Percentiles rank a stretch among this genome's conserved stretches.
Evolutionary conservation across 2,329 filamentous ascomycete species (phyloP).

Genomic region (Phoma sp.): DNA sequence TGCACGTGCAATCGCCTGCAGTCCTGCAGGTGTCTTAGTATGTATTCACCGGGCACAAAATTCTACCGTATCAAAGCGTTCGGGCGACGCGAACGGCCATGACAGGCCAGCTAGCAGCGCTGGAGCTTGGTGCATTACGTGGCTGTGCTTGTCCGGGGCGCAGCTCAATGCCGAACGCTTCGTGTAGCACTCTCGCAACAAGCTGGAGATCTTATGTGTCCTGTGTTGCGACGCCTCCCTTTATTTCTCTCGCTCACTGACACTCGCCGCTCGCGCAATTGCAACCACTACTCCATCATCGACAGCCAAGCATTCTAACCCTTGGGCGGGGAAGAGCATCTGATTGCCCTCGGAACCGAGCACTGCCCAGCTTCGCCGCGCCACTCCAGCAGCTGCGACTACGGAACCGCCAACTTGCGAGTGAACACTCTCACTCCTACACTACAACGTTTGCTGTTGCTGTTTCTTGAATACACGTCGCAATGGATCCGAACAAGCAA

Average conservation of each 20-base stretch:
- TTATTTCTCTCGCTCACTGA: not conserved
- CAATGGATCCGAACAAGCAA: slow-evolving; percentile 29
- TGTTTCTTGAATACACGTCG: not conserved
- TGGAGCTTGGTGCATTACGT: not conserved
- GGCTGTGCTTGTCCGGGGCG: not conserved
- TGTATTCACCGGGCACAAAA: too few relatives aligned
- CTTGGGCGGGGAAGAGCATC: not conserved
- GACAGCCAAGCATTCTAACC: not conserved
- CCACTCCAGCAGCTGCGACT: slow-evolving; percentile 11
- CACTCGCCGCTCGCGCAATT: not conserved
- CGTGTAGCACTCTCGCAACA: slow-evolving; percentile 10
- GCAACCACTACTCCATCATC: not conserved
- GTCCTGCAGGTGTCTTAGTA: too few relatives aligned
- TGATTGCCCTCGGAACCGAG: slow-evolving; percentile 11
- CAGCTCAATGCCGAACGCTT: not conserved
- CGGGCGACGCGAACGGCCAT: not conserved
- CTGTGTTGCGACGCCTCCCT: not conserved
- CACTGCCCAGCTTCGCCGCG: slow-evolving; percentile 30
- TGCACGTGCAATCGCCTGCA: too few relatives aligned
- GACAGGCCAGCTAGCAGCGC: not conserved
- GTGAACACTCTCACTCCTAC: slow-evolving; percentile 14
- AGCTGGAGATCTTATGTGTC: not conserved
- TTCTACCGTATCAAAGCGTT: too few relatives aligned
- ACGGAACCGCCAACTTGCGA: slow-evolving; percentile 10
- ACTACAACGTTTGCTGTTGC: slow-evolving; percentile 5